Percentiles rank a stretch among this genome's conserved stretches.
Evolutionary conservation across 495 filamentous ascomycete species (phyloP).

Genomic region (Aspergillus avenaceus): DNA sequence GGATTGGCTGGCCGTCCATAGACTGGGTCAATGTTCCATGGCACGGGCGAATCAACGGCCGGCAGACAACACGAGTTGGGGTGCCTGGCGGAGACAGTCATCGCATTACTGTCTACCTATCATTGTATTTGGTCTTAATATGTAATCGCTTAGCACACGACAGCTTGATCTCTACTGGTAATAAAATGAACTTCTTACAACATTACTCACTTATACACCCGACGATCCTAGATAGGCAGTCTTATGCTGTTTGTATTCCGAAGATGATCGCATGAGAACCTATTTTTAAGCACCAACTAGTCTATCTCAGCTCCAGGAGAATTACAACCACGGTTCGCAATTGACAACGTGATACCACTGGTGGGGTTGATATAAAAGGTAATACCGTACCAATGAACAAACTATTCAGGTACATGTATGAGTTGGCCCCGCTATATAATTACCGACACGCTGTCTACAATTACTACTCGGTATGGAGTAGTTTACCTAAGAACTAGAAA

Average conservation of each 20-base stretch:
- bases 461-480: no score
- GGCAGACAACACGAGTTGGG: conserved; percentile 12
- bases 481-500: no score
- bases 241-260: no score
- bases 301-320: not conserved
- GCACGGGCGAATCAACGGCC: conserved; percentile 12
- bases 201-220: no score
- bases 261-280: not conserved
- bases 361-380: conserved; percentile 15
- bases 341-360: conserved; percentile 11
- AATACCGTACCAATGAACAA: conserved; percentile 1
- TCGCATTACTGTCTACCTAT: conserved; percentile 5
- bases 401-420: not conserved
- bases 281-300: not conserved
- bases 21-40: conserved; percentile 8
- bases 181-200: not conserved
- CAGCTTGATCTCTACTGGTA: not conserved
- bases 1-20: conserved; percentile 23
- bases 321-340: not conserved
- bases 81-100: conserved; percentile 8
- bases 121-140: no score
- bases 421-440: not conserved
- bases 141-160: no score
- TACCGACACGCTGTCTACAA: no score
- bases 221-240: no score